Percentiles rank a stretch among this genome's conserved stretches.
Conservation (phyloP, 148 eudicot species). For the Amaranthus palmeri region DNA sequence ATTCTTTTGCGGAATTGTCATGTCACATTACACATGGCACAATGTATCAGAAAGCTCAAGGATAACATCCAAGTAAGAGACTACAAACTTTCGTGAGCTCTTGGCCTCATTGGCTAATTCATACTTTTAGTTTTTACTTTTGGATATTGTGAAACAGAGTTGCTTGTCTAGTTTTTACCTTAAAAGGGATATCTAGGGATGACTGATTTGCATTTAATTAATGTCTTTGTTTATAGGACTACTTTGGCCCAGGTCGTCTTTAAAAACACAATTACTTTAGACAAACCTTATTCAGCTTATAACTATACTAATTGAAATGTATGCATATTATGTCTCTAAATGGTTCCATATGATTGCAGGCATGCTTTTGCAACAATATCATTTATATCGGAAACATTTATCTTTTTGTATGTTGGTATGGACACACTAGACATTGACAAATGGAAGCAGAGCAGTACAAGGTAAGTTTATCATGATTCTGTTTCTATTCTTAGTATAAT, state of each 20-base stretch:
- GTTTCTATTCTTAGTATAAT: not conserved
- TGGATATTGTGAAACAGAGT: not conserved
- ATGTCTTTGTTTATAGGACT: not conserved
- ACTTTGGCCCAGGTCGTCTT: not conserved
- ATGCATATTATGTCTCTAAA: not conserved
- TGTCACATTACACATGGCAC: slow-evolving; percentile 90
- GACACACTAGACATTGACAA: slow-evolving; percentile 84
- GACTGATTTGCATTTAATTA: not conserved
- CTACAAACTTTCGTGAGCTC: not conserved
- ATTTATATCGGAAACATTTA: slow-evolving; percentile 80
- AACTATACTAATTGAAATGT: not conserved
- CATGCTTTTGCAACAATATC: slow-evolving; percentile 86
- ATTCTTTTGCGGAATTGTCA: slow-evolving; percentile 39
- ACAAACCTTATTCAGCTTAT: not conserved
- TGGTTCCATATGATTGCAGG: slow-evolving; percentile 39
- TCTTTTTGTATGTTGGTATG: slow-evolving; percentile 90
- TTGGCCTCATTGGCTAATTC: not conserved
- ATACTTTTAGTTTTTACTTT: slow-evolving; percentile 32
- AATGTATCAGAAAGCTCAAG: slow-evolving; percentile 78
- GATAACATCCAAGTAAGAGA: slow-evolving; percentile 68
- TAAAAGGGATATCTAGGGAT: not conserved
- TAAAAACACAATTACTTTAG: not conserved
- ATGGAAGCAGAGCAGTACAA: slow-evolving; percentile 59
- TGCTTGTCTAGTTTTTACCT: not conserved
- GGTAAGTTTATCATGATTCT: slow-evolving; percentile 33